phyloP scores from a whole-genome alignment of 2,329 filamentous ascomycete genomes.

The Cryphonectria carpinicola region DNA sequence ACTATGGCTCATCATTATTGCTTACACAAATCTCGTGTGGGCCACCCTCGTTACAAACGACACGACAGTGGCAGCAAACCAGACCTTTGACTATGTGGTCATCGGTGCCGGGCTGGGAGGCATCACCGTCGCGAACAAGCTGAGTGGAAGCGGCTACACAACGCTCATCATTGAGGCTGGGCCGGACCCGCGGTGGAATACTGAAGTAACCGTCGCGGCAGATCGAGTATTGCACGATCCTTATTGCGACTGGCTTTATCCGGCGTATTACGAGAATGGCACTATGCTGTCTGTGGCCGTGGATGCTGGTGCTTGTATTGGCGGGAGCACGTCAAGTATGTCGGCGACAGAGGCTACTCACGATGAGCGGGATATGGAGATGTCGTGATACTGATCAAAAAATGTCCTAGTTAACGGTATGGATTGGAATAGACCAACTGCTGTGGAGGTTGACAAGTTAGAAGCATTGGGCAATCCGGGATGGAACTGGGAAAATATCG shows the following conservation, averaged over 20 bases:
- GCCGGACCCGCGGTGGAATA: constrained; percentile 33
- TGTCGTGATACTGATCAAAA: neutral
- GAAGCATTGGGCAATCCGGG: constrained; percentile 29
- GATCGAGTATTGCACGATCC: constrained; percentile 28
- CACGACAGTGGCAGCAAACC: constrained; percentile 18
- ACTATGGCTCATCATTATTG: neutral
- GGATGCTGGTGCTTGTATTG: constrained; percentile 34
- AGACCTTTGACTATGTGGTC: constrained; percentile 28
- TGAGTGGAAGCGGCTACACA: constrained; percentile 32
- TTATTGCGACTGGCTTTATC: constrained; percentile 33
- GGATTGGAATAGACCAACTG: constrained; percentile 34
- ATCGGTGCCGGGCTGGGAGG: constrained; percentile 28
- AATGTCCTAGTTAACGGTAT: constrained; percentile 32
- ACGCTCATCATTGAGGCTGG: constrained; percentile 34
- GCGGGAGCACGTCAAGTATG: constrained; percentile 34
- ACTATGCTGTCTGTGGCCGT: constrained; percentile 27
- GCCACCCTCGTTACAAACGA: constrained; percentile 32
- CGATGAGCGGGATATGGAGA: neutral
- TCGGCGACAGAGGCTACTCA: neutral
- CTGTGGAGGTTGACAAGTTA: constrained; percentile 32
- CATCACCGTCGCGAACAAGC: constrained; percentile 23
- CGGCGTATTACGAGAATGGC: constrained; percentile 31
- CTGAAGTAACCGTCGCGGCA: constrained; percentile 29
- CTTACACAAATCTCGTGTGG: neutral
- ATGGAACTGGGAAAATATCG: constrained; percentile 27